Conservation (phyloP, 176 grass and related monocot genomes). For the Urochloa ruziziensis region DNA sequence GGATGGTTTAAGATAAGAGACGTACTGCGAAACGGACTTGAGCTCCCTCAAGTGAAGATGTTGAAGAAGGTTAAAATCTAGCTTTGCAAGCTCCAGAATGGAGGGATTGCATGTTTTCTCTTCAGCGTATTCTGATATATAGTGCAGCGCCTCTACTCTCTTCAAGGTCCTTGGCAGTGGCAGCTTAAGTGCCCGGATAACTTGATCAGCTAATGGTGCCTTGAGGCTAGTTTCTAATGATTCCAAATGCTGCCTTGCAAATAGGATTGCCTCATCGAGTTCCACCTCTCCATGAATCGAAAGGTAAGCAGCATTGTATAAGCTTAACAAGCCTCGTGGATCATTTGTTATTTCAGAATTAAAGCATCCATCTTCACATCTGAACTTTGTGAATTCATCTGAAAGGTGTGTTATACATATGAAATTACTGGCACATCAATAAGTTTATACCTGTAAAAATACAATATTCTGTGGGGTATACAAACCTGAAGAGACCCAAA, state of each 20-base stretch:
- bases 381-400: neutral
- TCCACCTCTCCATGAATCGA: neutral
- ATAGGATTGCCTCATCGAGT: constrained; percentile 15
- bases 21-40: neutral
- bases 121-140: constrained; percentile 7
- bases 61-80: constrained; percentile 31
- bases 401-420: too few species aligned
- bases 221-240: neutral
- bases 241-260: neutral
- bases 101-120: constrained; percentile 3
- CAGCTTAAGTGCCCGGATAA: constrained; percentile 9
- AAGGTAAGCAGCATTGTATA: constrained; percentile 33
- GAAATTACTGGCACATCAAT: too few species aligned
- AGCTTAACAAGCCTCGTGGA: constrained; percentile 10
- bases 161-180: constrained; percentile 24
- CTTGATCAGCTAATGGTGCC: neutral
- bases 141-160: constrained; percentile 8
- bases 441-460: too few species aligned
- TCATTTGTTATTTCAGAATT: neutral
- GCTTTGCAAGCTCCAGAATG: constrained; percentile 26
- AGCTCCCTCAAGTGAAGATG: constrained; percentile 24
- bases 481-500: constrained; percentile 18
- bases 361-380: neutral
- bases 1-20: neutral
- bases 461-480: neutral